These are phyloP conservation scores for Hyphopichia buzzinii DNA, from an alignment of 1,139 yeast genomes.

Conservation along the genomic window DNA sequence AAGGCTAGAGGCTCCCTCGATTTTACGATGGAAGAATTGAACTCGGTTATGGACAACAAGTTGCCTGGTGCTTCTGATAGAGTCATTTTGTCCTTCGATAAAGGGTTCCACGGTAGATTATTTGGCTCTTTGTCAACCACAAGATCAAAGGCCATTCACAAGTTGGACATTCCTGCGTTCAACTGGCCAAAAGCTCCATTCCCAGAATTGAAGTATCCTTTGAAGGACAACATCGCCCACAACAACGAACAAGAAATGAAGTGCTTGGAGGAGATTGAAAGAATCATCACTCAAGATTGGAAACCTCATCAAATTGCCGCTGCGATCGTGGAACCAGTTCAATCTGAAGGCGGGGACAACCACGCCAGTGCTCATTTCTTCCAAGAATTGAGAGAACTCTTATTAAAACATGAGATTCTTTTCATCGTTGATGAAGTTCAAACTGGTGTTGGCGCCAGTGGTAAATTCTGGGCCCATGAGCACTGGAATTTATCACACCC, in stretches of 20 bases:
- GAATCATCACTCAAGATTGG: conserved; percentile 45
- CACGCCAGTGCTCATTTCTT: conserved; percentile 60
- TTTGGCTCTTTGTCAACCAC: conserved; percentile 74
- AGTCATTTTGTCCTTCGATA: conserved; percentile 66
- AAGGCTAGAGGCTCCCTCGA: conserved; percentile 54
- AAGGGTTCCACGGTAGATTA: conserved; percentile 74
- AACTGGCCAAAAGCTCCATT: conserved; percentile 78
- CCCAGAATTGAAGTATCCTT: conserved; percentile 65
- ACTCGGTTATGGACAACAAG: conserved; percentile 62
- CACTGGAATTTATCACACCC: conserved; percentile 63
- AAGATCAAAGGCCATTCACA: conserved; percentile 72
- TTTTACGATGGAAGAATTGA: conserved; percentile 55
- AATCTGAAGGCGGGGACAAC: conserved; percentile 77
- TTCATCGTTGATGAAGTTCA: conserved; percentile 73
- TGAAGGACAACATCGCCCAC: conserved; percentile 48
- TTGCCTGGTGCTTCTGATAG: conserved; percentile 68
- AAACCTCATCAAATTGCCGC: conserved; percentile 59
- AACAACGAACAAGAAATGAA: conserved; percentile 61
- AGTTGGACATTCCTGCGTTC: conserved; percentile 73
- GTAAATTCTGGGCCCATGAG: conserved; percentile 73
- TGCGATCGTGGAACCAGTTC: conserved; percentile 68
- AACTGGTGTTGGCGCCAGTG: conserved; percentile 75
- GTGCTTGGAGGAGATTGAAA: conserved; percentile 58
- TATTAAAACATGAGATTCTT: conserved; percentile 55
- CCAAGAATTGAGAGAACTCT: conserved; percentile 64